Percentiles rank a stretch among this genome's conserved stretches.
These are phyloP conservation scores for Gossypium laxum DNA, from an alignment of 441 rosid species.

Conservation along the genomic window DNA sequence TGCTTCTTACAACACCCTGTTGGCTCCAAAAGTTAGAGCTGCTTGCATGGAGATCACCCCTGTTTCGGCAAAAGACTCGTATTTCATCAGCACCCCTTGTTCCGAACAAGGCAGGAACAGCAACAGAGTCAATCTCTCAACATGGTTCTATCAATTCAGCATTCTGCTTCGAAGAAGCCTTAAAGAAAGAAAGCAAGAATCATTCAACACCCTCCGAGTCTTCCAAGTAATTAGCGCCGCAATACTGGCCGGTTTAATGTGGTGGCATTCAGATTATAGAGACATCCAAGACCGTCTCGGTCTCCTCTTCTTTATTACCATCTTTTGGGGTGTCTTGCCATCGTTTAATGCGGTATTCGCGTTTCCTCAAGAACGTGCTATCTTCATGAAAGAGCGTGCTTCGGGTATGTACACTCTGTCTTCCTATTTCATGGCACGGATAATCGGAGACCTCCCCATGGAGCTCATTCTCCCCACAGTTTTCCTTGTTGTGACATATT, in stretches of 20 bases:
- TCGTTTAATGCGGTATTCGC: slow-evolving; percentile 73
- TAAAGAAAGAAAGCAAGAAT: slow-evolving; percentile 74
- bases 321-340: slow-evolving; percentile 91
- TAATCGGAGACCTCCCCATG: slow-evolving; percentile 72
- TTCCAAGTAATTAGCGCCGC: slow-evolving; percentile 71
- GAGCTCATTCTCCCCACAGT: slow-evolving; percentile 74
- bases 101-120: slow-evolving; percentile 18
- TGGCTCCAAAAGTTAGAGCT: slow-evolving; percentile 55
- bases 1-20: slow-evolving; percentile 38
- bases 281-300: slow-evolving; percentile 71
- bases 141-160: slow-evolving; percentile 65
- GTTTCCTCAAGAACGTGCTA: slow-evolving; percentile 79
- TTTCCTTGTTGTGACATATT: slow-evolving; percentile 52
- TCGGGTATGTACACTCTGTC: slow-evolving; percentile 88
- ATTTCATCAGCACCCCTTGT: slow-evolving; percentile 16
- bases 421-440: slow-evolving; percentile 77
- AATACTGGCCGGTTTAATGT: slow-evolving; percentile 53
- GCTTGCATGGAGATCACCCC: slow-evolving; percentile 30
- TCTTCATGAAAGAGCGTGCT: slow-evolving; percentile 59
- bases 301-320: slow-evolving; percentile 65
- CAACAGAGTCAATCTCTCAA: slow-evolving; percentile 18
- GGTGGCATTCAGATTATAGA: slow-evolving; percentile 75
- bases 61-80: slow-evolving; percentile 17
- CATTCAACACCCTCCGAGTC: slow-evolving; percentile 54
- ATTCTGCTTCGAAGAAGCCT: slow-evolving; percentile 68